Evolutionary conservation across 345 rosid genomes (phyloP).

Genomic region (Populus alba): DNA sequence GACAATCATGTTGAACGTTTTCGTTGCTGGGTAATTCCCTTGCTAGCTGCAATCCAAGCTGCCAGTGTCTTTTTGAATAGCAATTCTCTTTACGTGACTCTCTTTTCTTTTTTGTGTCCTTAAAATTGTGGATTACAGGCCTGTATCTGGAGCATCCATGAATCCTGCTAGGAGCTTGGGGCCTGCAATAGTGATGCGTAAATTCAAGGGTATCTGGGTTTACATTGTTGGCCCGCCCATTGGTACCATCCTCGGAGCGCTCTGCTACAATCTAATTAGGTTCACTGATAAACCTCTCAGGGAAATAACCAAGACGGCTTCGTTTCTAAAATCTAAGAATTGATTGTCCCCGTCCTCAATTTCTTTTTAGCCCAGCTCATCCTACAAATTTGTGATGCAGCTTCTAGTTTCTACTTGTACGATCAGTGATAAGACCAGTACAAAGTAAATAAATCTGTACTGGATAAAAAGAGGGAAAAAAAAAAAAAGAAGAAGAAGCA

Average conservation of each 20-base stretch:
- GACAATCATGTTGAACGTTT: conserved; percentile 24
- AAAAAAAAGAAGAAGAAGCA: too few species aligned
- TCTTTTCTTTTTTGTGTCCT: neutral
- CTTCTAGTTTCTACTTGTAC: too few species aligned
- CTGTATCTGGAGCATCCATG: conserved; percentile 46
- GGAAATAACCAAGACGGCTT: conserved; percentile 8
- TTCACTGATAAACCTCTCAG: conserved; percentile 16
- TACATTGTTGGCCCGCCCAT: conserved; percentile 29
- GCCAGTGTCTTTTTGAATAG: neutral
- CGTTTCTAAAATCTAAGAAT: neutral
- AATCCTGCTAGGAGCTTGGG: conserved; percentile 42
- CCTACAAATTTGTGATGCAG: too few species aligned
- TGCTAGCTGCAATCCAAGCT: neutral
- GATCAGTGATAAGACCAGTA: too few species aligned
- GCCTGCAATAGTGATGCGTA: conserved; percentile 33
- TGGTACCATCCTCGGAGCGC: conserved; percentile 31
- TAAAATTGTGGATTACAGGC: conserved; percentile 15
- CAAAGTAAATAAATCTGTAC: too few species aligned
- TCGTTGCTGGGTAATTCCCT: conserved; percentile 20
- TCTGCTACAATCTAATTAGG: conserved; percentile 33
- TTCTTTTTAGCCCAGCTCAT: too few species aligned
- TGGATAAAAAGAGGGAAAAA: too few species aligned
- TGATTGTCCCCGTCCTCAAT: too few species aligned
- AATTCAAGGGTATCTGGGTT: conserved; percentile 33
- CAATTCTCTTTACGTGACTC: too few species aligned